Percentiles rank a stretch among this genome's conserved stretches.
Evolutionary conservation across 129 eudicot species (phyloP).

Genomic region (Centrapalus pauciflorus): DNA sequence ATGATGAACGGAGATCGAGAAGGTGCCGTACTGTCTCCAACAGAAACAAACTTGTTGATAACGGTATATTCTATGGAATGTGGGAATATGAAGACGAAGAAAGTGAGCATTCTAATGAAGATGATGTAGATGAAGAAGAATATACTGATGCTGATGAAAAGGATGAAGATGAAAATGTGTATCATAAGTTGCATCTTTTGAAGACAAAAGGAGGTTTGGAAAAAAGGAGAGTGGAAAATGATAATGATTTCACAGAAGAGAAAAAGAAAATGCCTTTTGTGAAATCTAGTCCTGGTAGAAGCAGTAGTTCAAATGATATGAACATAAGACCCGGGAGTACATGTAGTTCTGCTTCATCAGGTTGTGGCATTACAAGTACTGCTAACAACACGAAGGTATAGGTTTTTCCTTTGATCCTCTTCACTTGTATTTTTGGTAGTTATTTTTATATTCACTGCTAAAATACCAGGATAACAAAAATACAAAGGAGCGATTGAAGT

Average conservation of each 20-base stretch:
- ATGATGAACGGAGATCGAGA: background rate
- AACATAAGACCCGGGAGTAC: constrained; percentile 10
- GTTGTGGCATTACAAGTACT: constrained; percentile 19
- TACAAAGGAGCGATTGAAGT: constrained; percentile 27
- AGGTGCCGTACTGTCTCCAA: constrained; percentile 13
- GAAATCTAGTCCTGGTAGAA: constrained; percentile 24
- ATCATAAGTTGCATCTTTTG: background rate
- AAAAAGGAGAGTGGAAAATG: constrained; percentile 8
- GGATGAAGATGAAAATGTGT: constrained; percentile 11
- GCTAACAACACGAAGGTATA: constrained; percentile 19
- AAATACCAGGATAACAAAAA: constrained; percentile 29
- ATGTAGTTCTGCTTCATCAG: constrained; percentile 30
- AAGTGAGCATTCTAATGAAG: background rate
- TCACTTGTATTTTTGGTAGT: constrained; percentile 3
- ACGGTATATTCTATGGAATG: background rate
- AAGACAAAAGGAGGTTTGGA: constrained; percentile 19
- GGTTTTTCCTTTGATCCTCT: background rate
- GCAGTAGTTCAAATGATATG: constrained; percentile 26
- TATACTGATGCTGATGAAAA: constrained; percentile 13
- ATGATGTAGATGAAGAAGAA: constrained; percentile 19
- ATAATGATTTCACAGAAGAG: constrained; percentile 16
- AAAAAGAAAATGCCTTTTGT: constrained; percentile 7
- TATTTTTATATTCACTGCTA: constrained; percentile 9
- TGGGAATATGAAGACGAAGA: constrained; percentile 19
- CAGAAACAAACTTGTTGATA: constrained; percentile 8